These are phyloP conservation scores for Colletotrichum lupini DNA, from an alignment of 2,329 filamentous ascomycete genomes.

Conservation along the genomic window DNA sequence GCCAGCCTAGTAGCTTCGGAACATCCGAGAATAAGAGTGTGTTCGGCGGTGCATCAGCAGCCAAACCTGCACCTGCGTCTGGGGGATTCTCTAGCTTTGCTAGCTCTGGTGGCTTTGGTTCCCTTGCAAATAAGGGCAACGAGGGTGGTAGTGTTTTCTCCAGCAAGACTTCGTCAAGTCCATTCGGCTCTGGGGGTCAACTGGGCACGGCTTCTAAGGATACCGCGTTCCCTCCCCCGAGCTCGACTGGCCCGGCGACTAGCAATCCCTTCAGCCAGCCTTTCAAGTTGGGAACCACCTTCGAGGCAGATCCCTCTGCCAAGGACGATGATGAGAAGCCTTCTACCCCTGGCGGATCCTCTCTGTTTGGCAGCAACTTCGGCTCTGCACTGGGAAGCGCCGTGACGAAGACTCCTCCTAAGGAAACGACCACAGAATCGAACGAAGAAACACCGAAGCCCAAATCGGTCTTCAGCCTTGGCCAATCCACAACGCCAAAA, in stretches of 20 bases:
- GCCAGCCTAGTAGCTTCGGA: conserved; percentile 59
- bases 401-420: conserved; percentile 51
- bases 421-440: conserved; percentile 66
- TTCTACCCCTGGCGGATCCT: conserved; percentile 53
- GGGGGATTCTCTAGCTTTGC: conserved; percentile 65
- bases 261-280: conserved; percentile 51
- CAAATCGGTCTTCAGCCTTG: conserved; percentile 41
- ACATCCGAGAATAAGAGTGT: conserved; percentile 49
- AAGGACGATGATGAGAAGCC: conserved; percentile 69
- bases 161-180: conserved; percentile 48
- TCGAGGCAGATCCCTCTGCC: conserved; percentile 71
- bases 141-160: conserved; percentile 51
- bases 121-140: conserved; percentile 52
- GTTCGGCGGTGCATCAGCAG: conserved; percentile 48
- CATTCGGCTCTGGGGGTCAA: conserved; percentile 44
- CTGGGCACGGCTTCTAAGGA: conserved; percentile 49
- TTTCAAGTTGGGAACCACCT: conserved; percentile 76
- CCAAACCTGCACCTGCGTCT: conserved; percentile 45
- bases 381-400: conserved; percentile 65
- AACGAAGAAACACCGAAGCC: conserved; percentile 48
- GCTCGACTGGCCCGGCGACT: conserved; percentile 33
- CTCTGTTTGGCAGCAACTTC: conserved; percentile 72
- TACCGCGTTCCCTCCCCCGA: conserved; percentile 52
- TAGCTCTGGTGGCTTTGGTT: conserved; percentile 65
- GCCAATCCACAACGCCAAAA: conserved; percentile 59